A percentile compares a stretch with the other conserved stretches of the same genome.
Evolutionary conservation across 1,284 basidiomycete genomes (phyloP).

Genomic region (Boletus mariae): DNA sequence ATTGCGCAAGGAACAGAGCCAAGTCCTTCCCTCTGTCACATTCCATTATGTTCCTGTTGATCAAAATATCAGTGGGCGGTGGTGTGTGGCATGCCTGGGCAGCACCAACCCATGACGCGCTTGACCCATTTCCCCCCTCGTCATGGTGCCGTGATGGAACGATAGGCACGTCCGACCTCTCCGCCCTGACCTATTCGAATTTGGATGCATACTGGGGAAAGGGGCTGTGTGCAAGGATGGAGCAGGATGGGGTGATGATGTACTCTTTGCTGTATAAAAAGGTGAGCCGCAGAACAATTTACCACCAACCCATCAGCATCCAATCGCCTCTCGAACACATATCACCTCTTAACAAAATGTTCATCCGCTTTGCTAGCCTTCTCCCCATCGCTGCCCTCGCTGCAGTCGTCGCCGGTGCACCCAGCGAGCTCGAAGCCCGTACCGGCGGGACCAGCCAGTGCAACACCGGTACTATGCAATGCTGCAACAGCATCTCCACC

Average conservation of each 20-base stretch:
- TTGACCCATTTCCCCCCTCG: not conserved
- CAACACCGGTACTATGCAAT: too few relatives aligned
- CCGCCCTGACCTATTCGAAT: not conserved
- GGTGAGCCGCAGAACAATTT: too few relatives aligned
- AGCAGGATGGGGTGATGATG: not conserved
- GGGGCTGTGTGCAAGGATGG: not conserved
- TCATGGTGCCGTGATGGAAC: not conserved
- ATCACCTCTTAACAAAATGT: not conserved
- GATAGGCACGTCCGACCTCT: not conserved
- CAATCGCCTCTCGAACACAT: not conserved
- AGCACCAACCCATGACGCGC: not conserved
- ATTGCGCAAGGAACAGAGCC: not conserved
- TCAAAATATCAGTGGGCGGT: too few relatives aligned
- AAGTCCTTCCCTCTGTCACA: not conserved
- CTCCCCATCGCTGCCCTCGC: conserved; percentile 5
- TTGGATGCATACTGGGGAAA: not conserved
- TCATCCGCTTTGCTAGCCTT: conserved; percentile 3
- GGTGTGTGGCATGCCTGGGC: not conserved
- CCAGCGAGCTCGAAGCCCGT: not conserved
- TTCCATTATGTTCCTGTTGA: not conserved
- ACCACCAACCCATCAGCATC: not conserved
- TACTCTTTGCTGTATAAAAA: conserved; percentile 8
- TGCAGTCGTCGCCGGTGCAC: conserved; percentile 5
- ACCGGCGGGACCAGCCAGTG: not conserved
- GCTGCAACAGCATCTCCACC: too few relatives aligned